Evolutionary conservation across 2,329 filamentous ascomycete species (phyloP).

Genomic region (Emericellopsis atlantica): DNA sequence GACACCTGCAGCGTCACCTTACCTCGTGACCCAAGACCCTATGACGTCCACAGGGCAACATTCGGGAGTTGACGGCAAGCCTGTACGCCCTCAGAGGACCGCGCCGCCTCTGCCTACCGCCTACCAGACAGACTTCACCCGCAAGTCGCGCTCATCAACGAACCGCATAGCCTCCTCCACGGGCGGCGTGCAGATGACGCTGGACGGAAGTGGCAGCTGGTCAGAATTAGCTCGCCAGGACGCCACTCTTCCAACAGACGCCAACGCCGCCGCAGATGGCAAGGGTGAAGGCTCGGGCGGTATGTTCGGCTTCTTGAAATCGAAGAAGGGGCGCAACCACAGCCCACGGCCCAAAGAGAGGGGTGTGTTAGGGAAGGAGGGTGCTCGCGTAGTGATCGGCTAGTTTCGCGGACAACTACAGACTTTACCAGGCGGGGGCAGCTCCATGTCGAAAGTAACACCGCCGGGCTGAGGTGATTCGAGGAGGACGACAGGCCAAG

Average conservation of each 20-base stretch:
- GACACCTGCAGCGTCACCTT: slow-evolving; percentile 22
- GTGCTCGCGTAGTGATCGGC: slow-evolving; percentile 70
- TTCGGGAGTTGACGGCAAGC: slow-evolving; percentile 1
- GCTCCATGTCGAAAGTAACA: no score
- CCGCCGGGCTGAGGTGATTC: no score
- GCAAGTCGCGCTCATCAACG: slow-evolving; percentile 38
- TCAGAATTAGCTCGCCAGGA: slow-evolving; percentile 80
- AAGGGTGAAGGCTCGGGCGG: slow-evolving; percentile 54
- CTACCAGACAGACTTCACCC: slow-evolving; percentile 33
- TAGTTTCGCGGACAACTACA: slow-evolving; percentile 16
- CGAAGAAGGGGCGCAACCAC: slow-evolving; percentile 81
- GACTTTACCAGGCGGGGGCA: no score
- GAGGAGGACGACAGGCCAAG: no score
- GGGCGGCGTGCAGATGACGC: slow-evolving; percentile 80
- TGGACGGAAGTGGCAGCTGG: slow-evolving; percentile 85
- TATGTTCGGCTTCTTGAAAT: slow-evolving; percentile 79
- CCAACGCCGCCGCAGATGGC: slow-evolving; percentile 36
- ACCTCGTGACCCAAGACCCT: slow-evolving; percentile 10
- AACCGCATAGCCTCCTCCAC: slow-evolving; percentile 64
- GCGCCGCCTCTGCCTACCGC: slow-evolving; percentile 25
- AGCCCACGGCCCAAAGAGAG: slow-evolving; percentile 92
- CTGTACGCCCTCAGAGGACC: not conserved
- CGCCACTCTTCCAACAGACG: slow-evolving; percentile 58
- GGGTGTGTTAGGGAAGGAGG: slow-evolving; percentile 89
- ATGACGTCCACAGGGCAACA: not conserved